Evolutionary conservation across 345 rosid genomes (phyloP).

Genomic region (Eucalyptus marginata): DNA sequence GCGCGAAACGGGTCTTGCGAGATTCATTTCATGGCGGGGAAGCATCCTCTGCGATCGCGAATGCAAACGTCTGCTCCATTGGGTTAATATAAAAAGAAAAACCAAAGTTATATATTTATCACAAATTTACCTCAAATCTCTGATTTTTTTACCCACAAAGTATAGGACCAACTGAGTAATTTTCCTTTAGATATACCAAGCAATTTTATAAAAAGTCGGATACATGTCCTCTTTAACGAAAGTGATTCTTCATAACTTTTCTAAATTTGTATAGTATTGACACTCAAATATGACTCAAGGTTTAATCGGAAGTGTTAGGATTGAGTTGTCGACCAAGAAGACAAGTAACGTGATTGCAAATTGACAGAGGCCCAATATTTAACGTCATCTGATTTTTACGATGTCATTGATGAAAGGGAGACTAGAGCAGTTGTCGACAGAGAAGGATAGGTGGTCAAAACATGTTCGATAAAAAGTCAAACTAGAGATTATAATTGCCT

Average conservation of each 20-base stretch:
- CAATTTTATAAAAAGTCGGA: no score
- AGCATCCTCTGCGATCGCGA: neutral
- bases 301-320: neutral
- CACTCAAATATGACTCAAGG: neutral
- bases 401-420: neutral
- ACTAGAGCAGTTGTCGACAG: neutral
- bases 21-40: neutral
- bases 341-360: neutral
- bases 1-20: slow-evolving; percentile 1
- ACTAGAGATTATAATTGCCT: neutral
- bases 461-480: neutral
- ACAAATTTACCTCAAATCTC: neutral
- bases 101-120: no score
- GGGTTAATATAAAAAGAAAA: no score
- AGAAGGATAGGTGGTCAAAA: neutral
- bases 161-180: no score
- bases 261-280: neutral
- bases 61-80: neutral
- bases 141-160: no score
- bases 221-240: neutral
- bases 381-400: neutral
- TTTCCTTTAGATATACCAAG: neutral
- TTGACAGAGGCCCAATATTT: neutral
- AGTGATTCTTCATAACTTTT: no score
- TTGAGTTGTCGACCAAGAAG: neutral